A percentile compares a stretch with the other conserved stretches of the same genome.
Conservation (phyloP, 371 early-diverging fungal genomes). For the Mucor mucedo region DNA sequence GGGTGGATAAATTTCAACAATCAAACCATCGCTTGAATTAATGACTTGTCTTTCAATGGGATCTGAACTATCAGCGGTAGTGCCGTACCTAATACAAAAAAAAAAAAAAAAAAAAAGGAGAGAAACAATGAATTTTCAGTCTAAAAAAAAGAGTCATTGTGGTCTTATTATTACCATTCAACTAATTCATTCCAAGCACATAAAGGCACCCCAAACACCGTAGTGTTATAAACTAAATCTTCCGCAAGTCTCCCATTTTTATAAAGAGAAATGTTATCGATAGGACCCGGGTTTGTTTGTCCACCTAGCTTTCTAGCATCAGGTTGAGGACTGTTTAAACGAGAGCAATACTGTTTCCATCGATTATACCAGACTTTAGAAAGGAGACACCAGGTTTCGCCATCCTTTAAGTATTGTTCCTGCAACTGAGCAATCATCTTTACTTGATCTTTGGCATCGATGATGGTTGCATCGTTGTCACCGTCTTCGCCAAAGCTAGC, state of each 20-base stretch:
- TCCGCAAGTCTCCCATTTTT: slow-evolving; percentile 17
- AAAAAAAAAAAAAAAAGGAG: background rate
- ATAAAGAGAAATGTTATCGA: slow-evolving; percentile 23
- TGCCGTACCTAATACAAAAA: slow-evolving; percentile 18
- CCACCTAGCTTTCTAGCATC: slow-evolving; percentile 14
- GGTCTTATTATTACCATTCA: slow-evolving; percentile 23
- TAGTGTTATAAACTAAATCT: slow-evolving; percentile 6
- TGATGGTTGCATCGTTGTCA: slow-evolving; percentile 6
- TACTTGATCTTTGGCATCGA: slow-evolving; percentile 33
- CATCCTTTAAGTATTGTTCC: slow-evolving; percentile 20
- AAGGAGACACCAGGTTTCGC: slow-evolving; percentile 27
- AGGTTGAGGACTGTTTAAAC: slow-evolving; percentile 16
- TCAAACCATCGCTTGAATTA: background rate
- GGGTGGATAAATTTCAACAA: slow-evolving; percentile 32
- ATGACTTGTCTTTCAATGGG: slow-evolving; percentile 19
- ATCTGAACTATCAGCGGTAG: background rate
- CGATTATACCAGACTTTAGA: slow-evolving; percentile 27
- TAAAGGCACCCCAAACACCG: slow-evolving; percentile 26
- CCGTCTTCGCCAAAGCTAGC: slow-evolving; percentile 29
- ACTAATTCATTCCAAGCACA: slow-evolving; percentile 27
- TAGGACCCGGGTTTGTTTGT: slow-evolving; percentile 23
- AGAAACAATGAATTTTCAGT: background rate
- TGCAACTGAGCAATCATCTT: slow-evolving; percentile 23
- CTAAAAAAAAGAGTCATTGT: background rate
- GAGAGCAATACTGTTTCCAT: slow-evolving; percentile 35